Conservation (phyloP, 2,329 filamentous ascomycete species). For the Aspergillus luchuensis region DNA sequence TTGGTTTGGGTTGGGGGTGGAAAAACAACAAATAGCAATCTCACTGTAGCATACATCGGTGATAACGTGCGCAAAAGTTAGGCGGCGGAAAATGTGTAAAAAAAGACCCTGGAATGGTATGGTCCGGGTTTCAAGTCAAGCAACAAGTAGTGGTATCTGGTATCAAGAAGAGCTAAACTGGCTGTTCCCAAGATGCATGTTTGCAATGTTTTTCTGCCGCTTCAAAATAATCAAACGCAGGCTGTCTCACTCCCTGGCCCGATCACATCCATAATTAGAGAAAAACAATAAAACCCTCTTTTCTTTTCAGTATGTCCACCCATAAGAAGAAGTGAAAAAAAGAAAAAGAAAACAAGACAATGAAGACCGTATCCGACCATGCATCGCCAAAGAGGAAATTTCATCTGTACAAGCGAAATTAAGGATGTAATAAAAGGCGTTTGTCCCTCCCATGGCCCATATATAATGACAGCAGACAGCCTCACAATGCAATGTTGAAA, state of each 20-base stretch:
- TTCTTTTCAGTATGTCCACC: slow-evolving; percentile 2
- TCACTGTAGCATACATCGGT: background rate
- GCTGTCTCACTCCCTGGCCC: background rate
- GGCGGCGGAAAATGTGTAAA: background rate
- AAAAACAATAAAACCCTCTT: background rate
- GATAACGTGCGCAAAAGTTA: too few species aligned
- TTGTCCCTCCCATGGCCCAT: slow-evolving; percentile 6
- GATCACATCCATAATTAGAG: background rate
- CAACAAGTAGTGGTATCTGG: slow-evolving; percentile 9
- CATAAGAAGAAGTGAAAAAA: background rate
- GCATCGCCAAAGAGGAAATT: slow-evolving; percentile 8
- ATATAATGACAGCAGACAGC: slow-evolving; percentile 32
- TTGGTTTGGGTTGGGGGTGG: background rate
- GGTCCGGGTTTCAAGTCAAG: background rate
- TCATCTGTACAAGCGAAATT: slow-evolving; percentile 9
- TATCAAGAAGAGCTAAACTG: slow-evolving; percentile 6
- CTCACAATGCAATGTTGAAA: slow-evolving; percentile 33
- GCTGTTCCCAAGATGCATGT: slow-evolving; percentile 8
- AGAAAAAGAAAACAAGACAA: slow-evolving; percentile 1
- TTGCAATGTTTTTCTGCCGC: slow-evolving; percentile 5
- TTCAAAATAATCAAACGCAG: background rate
- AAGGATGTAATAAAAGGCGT: slow-evolving; percentile 8
- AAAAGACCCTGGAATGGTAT: background rate
- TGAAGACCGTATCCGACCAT: background rate
- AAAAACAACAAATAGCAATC: background rate